Base-by-base conservation (phyloP, 1,284 basidiomycete species). In the Ceratobasidium sp. region DNA sequence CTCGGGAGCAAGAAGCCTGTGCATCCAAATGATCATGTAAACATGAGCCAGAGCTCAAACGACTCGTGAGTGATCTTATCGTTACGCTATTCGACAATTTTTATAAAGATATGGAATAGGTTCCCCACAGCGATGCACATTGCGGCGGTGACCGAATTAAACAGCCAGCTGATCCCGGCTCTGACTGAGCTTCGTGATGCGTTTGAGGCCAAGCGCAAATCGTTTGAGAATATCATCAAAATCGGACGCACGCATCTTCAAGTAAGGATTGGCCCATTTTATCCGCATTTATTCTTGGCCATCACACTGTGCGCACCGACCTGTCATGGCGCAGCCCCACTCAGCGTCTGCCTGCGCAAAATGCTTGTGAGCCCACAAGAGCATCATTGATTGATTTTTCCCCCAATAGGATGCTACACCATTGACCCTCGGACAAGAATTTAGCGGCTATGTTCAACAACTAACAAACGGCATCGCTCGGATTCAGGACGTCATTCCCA, bases 111-210 rank as follows among this genome's bases (percentile, higher is more conserved):
- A 14, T 32, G 53, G 1, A 18, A 36, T 75, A 97, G 94, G 30
- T 99, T 99, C 88, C 97, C 97, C 21, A 99, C 97, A 32, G 97
- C 92, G 14, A 99, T 99, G 97, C 97, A 99, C 83, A 89, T 99
- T 73, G 94, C 97, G 58, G 94, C 96, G 57, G 96, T 98, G 58
- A 90, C 89, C 43, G 96, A 99, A 83, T 89, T 99, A 79, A 87
- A 88, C 79, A 82, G 87, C 58, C 86, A 87, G 52, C 87, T 99
- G 69, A 80, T 99, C 73, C 97, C 97, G 45, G 94, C 96, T 26
- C 84, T 99, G 45, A 86, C 85, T 61, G 90, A 92, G 79, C 88
- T 99, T 60, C 89, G 89, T 60, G 89, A 92, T 79, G 96, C 93
- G 3, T 85, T 99, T 64, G 88, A 92, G 72, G 88, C 84, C 71